Conservation (phyloP, 2,329 filamentous ascomycete genomes). For the Aureobasidium sp. region DNA sequence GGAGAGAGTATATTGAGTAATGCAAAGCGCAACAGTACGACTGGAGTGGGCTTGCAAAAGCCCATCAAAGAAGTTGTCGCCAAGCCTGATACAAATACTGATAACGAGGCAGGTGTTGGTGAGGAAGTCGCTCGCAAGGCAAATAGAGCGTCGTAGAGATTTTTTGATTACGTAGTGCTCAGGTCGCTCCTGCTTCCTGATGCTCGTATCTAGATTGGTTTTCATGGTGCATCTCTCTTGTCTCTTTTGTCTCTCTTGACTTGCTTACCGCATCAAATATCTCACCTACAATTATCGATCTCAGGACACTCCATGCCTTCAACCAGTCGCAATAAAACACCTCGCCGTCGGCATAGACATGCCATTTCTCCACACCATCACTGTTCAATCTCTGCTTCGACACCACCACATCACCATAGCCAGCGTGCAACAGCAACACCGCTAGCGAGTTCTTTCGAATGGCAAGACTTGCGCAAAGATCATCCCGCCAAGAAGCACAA, state of each 20-base stretch:
- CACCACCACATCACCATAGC: background rate
- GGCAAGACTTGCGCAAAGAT: background rate
- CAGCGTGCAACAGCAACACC: background rate
- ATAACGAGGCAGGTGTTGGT: background rate
- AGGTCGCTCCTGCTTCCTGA: background rate
- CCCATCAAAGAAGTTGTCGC: constrained; percentile 22
- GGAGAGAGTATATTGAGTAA: constrained; percentile 21
- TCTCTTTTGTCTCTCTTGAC: background rate
- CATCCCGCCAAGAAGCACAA: background rate
- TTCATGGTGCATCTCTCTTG: background rate
- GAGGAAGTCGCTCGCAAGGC: constrained; percentile 1
- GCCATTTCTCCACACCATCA: background rate
- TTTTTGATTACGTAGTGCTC: background rate
- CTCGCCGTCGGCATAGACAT: background rate
- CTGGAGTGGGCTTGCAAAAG: constrained; percentile 23
- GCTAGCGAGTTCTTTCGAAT: background rate
- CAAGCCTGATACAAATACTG: background rate
- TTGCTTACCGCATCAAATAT: background rate
- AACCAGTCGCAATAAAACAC: background rate
- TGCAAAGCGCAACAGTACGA: constrained; percentile 15
- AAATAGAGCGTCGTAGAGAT: background rate
- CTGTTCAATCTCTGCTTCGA: background rate
- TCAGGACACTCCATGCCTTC: background rate
- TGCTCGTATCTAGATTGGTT: background rate
- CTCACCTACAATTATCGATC: background rate